Conservation (phyloP, 768 basidiomycete genomes). For the Zangia roseola region DNA sequence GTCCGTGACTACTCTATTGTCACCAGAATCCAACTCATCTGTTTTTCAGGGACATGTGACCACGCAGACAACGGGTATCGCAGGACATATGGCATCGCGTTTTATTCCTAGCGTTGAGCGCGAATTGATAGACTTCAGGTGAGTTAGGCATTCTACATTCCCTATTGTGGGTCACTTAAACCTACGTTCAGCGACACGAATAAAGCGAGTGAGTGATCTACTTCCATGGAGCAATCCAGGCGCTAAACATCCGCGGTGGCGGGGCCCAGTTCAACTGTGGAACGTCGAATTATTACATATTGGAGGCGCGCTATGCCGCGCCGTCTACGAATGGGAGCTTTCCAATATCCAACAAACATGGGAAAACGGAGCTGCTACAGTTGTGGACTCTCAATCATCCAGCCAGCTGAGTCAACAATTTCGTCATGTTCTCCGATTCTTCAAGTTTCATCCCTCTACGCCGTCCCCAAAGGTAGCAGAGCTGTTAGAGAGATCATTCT, state of each 20-base stretch:
- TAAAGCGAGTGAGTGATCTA: neutral
- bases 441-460: slow-evolving; percentile 39
- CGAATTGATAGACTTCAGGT: slow-evolving; percentile 15
- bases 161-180: neutral
- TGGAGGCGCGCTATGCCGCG: slow-evolving; percentile 12
- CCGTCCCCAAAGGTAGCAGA: slow-evolving; percentile 77
- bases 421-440: slow-evolving; percentile 11
- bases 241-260: no score
- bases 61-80: slow-evolving; percentile 14
- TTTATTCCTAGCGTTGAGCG: slow-evolving; percentile 18
- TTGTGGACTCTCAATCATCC: no score
- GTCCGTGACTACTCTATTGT: neutral
- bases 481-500: slow-evolving; percentile 73
- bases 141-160: neutral
- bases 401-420: neutral
- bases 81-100: slow-evolving; percentile 15
- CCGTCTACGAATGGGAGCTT: slow-evolving; percentile 12
- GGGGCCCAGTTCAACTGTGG: no score
- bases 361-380: neutral
- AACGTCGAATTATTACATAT: slow-evolving; percentile 1
- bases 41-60: slow-evolving; percentile 7
- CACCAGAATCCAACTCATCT: neutral
- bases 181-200: slow-evolving; percentile 5
- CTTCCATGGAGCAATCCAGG: no score
- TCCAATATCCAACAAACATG: slow-evolving; percentile 3